These are phyloP conservation scores for Beauveria medogensis DNA, from an alignment of 2,329 filamentous ascomycete species.

Conservation along the genomic window DNA sequence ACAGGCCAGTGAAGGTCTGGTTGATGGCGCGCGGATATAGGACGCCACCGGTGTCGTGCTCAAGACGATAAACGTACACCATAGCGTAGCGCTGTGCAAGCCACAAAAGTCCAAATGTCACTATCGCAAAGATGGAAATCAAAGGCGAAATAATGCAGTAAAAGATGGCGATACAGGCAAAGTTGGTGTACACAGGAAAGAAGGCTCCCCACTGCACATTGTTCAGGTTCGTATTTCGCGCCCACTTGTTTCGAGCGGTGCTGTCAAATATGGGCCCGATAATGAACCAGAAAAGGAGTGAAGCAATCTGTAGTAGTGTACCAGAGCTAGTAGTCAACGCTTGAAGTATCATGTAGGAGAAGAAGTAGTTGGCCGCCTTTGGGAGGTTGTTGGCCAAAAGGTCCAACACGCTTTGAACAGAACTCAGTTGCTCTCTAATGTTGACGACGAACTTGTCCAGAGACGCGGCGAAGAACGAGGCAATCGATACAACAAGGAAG, in stretches of 20 bases:
- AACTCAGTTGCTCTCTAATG: constrained; percentile 29
- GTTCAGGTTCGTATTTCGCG: constrained; percentile 68
- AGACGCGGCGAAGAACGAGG: constrained; percentile 59
- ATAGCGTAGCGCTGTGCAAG: constrained; percentile 94
- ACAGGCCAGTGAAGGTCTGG: constrained; percentile 88
- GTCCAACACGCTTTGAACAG: constrained; percentile 60
- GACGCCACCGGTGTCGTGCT: constrained; percentile 83
- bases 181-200: constrained; percentile 94
- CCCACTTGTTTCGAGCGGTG: constrained; percentile 77
- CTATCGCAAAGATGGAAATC: constrained; percentile 85
- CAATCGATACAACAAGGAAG: constrained; percentile 85
- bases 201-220: constrained; percentile 84
- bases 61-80: constrained; percentile 86
- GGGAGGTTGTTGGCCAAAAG: constrained; percentile 74
- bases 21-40: constrained; percentile 90
- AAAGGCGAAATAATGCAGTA: constrained; percentile 85
- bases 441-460: constrained; percentile 55
- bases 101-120: constrained; percentile 89
- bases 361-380: constrained; percentile 90
- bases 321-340: constrained; percentile 85
- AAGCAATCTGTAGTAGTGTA: constrained; percentile 75
- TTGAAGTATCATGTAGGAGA: constrained; percentile 96
- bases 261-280: constrained; percentile 74
- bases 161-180: constrained; percentile 84
- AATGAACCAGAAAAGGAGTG: constrained; percentile 73